Evolutionary conservation across 1,284 basidiomycete genomes (phyloP), one percentile per base, ranked within the genome.

Genomic region (Sphaerobolus stellatus): DNA sequence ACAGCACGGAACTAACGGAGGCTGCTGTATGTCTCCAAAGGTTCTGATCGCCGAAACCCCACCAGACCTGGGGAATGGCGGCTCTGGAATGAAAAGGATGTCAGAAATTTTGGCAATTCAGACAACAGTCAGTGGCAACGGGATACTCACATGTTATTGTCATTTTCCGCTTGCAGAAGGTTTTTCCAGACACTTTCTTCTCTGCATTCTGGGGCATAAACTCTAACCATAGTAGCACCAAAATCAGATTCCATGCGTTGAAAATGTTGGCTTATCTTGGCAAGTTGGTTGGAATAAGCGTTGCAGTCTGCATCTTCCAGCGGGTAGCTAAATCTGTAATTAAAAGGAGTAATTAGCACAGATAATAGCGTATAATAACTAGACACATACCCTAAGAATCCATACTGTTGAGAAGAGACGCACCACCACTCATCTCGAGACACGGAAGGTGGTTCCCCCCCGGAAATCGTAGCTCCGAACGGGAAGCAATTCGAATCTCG

Each of bases 141-240:
- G 33, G 18, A 22, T 22, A 38, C 44, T 14, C 22, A 45, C 52
- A 54, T 34, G 31, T 54, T 54, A 27, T 54, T 48, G 33, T n/a
- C 22, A 4, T 47, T 33, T 16, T 33, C 52, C 1, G 52, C 45
- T 29, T 28, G 29, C 31, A 54, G 25, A 14, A 54, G 29, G 31
- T 36, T 48, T 27, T 16, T 13, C 52, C 52, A 54, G 0, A 54
- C 28, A 22, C 33, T 40, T 22, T 54, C 30, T 2, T 54, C 52
- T 25, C 52, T 25, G 33, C 52, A 54, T 34, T 54, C 45, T 18
- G 52, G 52, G n/a, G 52, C 52, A 27, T 54, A 54, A n/a, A 54
- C 44, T 31, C 52, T 43, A 2, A 54, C 52, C 44, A 54, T 48
- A n/a, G 52, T 38, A 11, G 52, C 52, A n/a, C 52, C 52, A 27